These are phyloP conservation scores for Cladophialophora exuberans DNA, from an alignment of 2,329 filamentous ascomycete genomes.

Conservation along the genomic window DNA sequence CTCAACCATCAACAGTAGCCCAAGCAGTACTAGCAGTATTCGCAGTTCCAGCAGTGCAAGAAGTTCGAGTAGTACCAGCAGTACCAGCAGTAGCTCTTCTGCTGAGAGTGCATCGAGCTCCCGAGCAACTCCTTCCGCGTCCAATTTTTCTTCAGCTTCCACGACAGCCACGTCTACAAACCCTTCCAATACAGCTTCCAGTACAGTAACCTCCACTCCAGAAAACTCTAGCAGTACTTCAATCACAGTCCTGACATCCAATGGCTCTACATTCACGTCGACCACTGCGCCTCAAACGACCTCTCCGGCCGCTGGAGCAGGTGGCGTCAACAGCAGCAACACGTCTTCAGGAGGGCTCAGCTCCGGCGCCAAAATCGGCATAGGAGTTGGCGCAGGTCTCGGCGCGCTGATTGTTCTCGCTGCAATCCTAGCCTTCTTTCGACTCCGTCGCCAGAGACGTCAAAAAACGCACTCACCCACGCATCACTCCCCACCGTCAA, in stretches of 20 bases:
- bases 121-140: background rate
- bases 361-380: conserved; percentile 34
- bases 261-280: background rate
- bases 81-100: background rate
- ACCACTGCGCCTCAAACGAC: background rate
- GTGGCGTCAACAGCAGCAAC: background rate
- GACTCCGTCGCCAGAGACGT: conserved; percentile 27
- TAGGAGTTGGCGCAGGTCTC: conserved; percentile 31
- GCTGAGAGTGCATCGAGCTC: background rate
- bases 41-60: background rate
- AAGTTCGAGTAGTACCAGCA: background rate
- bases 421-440: conserved; percentile 29
- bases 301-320: background rate
- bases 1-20: background rate
- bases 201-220: background rate
- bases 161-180: background rate
- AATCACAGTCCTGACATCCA: background rate
- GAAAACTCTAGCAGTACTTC: background rate
- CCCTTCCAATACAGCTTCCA: background rate
- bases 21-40: background rate
- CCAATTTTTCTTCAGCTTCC: background rate
- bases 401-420: conserved; percentile 30
- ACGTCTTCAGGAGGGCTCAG: conserved; percentile 29
- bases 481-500: conserved; percentile 2
- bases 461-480: no score